Evolutionary conservation across 108 stramenopile species (phyloP).

Genomic region (Stephanodiscus minutulus): DNA sequence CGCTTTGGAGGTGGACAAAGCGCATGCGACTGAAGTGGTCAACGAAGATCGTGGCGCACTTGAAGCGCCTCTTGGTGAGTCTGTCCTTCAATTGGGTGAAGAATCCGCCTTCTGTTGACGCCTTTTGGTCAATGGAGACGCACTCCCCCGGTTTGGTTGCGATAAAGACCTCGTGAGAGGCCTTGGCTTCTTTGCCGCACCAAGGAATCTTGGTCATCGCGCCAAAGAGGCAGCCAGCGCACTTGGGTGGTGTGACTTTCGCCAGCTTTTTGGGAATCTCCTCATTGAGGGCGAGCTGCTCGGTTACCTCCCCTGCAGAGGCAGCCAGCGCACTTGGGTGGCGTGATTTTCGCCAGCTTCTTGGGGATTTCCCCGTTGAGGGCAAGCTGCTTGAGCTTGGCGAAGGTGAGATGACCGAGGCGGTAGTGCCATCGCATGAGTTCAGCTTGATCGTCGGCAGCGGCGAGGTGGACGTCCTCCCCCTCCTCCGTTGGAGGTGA

Average conservation of each 20-base stretch:
- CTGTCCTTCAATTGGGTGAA: neutral
- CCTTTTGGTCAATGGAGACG: neutral
- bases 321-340: too few species aligned
- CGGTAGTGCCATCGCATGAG: neutral
- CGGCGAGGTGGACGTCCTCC: too few species aligned
- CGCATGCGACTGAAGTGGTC: conserved; percentile 31
- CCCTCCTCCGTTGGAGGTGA: neutral
- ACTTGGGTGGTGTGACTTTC: too few species aligned
- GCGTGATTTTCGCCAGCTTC: too few species aligned
- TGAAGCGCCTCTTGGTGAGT: conserved; percentile 18
- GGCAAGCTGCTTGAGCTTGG: neutral
- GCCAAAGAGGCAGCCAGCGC: too few species aligned
- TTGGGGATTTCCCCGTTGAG: neutral
- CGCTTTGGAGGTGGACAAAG: neutral
- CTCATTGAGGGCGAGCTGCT: neutral
- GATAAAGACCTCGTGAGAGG: too few species aligned
- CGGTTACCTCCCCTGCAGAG: too few species aligned
- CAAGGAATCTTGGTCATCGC: conserved; percentile 6
- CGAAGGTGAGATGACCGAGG: neutral
- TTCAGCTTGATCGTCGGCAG: too few species aligned
- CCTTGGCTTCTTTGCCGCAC: neutral
- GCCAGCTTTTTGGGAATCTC: too few species aligned
- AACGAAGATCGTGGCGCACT: conserved; percentile 1
- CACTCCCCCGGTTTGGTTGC: conserved; percentile 3
- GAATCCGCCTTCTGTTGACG: neutral